Conservation (phyloP, 768 basidiomycete species). For the Lactarius trivialis region DNA sequence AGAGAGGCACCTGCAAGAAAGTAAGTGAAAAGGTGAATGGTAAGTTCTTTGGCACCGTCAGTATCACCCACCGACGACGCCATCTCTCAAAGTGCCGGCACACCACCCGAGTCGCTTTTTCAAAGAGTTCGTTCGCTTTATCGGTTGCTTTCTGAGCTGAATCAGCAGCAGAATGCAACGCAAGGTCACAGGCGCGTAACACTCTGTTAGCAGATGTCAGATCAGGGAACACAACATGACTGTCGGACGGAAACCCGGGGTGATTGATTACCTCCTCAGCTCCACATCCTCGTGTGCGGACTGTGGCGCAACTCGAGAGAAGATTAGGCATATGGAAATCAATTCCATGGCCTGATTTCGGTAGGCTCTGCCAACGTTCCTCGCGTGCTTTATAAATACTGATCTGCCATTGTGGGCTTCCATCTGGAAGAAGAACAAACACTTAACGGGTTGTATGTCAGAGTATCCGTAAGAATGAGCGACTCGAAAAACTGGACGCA, state of each 20-base stretch:
- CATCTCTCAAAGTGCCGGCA: not conserved
- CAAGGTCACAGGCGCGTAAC: not conserved
- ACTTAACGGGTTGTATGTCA: not conserved
- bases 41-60: not conserved
- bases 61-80: not conserved
- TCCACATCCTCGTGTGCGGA: not conserved
- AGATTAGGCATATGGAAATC: conserved; percentile 1
- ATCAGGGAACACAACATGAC: not conserved
- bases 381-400: conserved; percentile 11
- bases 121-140: not conserved
- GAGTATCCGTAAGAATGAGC: not conserved
- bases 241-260: not conserved
- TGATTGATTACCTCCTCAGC: not conserved
- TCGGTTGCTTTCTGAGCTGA: not conserved
- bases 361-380: conserved; percentile 11
- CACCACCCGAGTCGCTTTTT: not conserved
- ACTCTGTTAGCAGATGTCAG: not conserved
- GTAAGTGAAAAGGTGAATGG: not conserved
- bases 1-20: not conserved
- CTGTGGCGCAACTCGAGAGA: not conserved
- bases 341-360: conserved; percentile 8
- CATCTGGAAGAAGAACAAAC: not conserved
- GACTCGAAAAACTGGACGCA: not conserved
- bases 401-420: not conserved
- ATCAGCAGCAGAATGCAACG: not conserved